These are phyloP conservation scores for Achaetomiella virescens DNA, from an alignment of 495 filamentous ascomycete genomes.

Conservation along the genomic window DNA sequence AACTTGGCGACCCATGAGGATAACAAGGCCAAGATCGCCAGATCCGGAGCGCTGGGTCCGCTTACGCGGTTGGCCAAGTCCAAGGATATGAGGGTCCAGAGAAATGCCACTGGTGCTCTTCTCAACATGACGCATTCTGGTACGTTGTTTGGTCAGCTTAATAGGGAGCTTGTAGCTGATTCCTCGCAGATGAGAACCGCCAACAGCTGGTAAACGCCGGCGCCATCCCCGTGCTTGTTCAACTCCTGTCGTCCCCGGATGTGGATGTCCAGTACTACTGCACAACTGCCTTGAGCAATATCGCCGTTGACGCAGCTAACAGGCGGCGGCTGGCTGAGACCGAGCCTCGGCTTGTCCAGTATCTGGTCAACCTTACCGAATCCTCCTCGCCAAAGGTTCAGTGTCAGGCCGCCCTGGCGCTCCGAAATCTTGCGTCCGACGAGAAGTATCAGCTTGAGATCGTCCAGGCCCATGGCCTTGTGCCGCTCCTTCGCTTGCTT, in stretches of 20 bases:
- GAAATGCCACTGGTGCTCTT: conserved; percentile 92
- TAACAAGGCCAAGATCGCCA: conserved; percentile 97
- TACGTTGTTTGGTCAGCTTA: conserved; percentile 37
- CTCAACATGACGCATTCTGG: conserved; percentile 99
- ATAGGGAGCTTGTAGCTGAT: conserved; percentile 20
- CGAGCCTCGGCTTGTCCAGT: conserved; percentile 84
- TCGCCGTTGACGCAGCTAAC: conserved; percentile 89
- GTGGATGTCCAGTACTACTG: conserved; percentile 99
- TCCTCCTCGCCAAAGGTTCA: conserved; percentile 96
- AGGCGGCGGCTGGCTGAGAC: conserved; percentile 83
- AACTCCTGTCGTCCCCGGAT: conserved; percentile 82
- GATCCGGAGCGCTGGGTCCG: conserved; percentile 85
- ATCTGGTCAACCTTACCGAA: conserved; percentile 92
- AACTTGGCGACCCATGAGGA: conserved; percentile 97
- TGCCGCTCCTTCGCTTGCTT: conserved; percentile 77
- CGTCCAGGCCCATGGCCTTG: conserved; percentile 77
- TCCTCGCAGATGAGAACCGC: conserved; percentile 76
- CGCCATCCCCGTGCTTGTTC: conserved; percentile 92
- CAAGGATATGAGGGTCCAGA: conserved; percentile 96
- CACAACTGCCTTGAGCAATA: conserved; percentile 96
- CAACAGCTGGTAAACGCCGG: conserved; percentile 95
- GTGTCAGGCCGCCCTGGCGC: conserved; percentile 90
- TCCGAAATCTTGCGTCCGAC: conserved; percentile 93
- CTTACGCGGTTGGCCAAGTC: conserved; percentile 90
- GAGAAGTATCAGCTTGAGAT: conserved; percentile 99